Evolutionary conservation across 345 rosid species (phyloP), one percentile per base, ranked within the genome.

Genomic region (Pistacia atlantica): DNA sequence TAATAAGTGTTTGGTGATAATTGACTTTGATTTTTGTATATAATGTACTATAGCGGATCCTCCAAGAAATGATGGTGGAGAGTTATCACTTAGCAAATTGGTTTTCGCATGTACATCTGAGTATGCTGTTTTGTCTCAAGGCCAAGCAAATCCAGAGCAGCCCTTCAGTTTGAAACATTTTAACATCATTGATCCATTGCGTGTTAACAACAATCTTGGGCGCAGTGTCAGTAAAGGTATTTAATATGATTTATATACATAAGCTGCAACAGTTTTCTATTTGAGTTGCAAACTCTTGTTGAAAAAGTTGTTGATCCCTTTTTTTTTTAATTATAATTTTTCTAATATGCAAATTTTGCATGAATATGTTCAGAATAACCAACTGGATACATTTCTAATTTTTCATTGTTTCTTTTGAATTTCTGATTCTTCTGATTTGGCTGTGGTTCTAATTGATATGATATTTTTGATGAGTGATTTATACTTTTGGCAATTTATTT

Each of bases 111-210:
- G 92, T 79, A 78, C 83, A 42, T 42, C 81, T 7, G 87, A 71
- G 9, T 87, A 89, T 75, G 81, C 85, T 79, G 89, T 82, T 81
- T 79, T 65, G 28, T 85, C 90, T 51, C 75, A 67, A 48, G 82
- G 84, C 31, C 89, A 78, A 70, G 90, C 85, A 59, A 76, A 75
- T 75, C 81, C 75, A 66, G 83, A 85, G 49, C 86, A 77, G 54
- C 79, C 87, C 46, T 87, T 87, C 63, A 35, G 75, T n/a, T 81
- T 85, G 13, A 87, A 89, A 72, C 85, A 82, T 78, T 87, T 89
- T 73, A 89, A 89, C 74, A 90, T 89, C 59, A 83, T 89, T 69
- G 92, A 89, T 79, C 92, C 92, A 63, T 77, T 89, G 74, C 90
- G 90, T 55, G 72, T 76, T 46, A 89, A 87, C 86, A 89, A 87